Conservation (phyloP, 2,329 filamentous ascomycete species). For the Falciphora oryzae region DNA sequence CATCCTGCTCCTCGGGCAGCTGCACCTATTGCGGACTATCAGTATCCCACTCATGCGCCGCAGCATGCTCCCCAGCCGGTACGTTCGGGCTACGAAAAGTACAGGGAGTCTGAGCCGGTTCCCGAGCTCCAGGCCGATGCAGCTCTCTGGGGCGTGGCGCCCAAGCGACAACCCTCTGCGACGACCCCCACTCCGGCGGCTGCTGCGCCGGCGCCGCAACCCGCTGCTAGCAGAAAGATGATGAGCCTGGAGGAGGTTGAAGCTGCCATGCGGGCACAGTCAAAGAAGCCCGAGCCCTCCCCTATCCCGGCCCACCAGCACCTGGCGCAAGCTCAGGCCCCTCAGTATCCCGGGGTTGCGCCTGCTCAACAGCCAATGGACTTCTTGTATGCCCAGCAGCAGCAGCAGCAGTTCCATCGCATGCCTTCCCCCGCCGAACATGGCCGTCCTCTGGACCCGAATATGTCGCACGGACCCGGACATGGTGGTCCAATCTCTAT, state of each 20-base stretch:
- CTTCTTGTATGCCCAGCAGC: constrained; percentile 16
- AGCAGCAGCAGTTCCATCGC: constrained; percentile 7
- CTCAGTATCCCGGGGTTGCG: not conserved
- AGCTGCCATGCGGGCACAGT: constrained; percentile 76
- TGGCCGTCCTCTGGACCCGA: not conserved
- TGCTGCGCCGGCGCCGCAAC: constrained; percentile 26
- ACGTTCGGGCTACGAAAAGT: constrained; percentile 86
- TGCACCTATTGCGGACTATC: constrained; percentile 11
- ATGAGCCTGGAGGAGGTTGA: constrained; percentile 97
- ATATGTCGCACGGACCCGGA: constrained; percentile 15
- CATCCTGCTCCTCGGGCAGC: constrained; percentile 50
- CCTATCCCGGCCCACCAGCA: constrained; percentile 26
- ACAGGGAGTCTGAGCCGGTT: constrained; percentile 78
- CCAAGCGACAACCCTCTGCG: constrained; percentile 42
- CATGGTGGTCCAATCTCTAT: constrained; percentile 43
- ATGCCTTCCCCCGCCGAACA: not conserved
- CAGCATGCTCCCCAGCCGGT: constrained; percentile 49
- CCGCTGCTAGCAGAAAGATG: constrained; percentile 59
- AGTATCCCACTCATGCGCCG: constrained; percentile 24
- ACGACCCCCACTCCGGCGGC: constrained; percentile 29
- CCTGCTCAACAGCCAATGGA: constrained; percentile 16
- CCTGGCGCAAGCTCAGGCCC: constrained; percentile 12
- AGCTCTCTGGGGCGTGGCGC: constrained; percentile 80
- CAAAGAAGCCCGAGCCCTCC: constrained; percentile 42
- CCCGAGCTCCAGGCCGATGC: constrained; percentile 90